These are phyloP conservation scores for Cynara cardunculus DNA, from an alignment of 129 eudicot genomes.

Conservation along the genomic window DNA sequence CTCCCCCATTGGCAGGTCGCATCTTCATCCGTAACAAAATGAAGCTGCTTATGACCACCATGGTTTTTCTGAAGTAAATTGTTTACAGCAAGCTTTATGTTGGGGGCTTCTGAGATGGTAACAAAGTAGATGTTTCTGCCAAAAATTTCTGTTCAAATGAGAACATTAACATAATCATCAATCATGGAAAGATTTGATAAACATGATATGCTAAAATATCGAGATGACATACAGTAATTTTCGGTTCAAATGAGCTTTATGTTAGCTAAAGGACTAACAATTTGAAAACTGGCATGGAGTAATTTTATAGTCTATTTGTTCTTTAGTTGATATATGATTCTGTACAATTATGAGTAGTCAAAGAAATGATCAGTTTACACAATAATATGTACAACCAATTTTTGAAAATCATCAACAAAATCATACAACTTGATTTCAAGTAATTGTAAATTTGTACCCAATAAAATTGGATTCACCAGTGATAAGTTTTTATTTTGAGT, in stretches of 20 bases:
- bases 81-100: conserved; percentile 16
- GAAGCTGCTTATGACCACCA: conserved; percentile 12
- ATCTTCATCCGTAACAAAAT: conserved; percentile 35
- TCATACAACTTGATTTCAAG: too few species aligned
- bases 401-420: too few species aligned
- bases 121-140: conserved; percentile 38
- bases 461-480: neutral
- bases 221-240: too few species aligned
- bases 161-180: neutral
- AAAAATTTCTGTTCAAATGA: conserved; percentile 28
- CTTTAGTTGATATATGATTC: too few species aligned
- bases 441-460: too few species aligned
- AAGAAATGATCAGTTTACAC: neutral
- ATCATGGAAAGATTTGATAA: neutral
- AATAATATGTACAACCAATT: neutral
- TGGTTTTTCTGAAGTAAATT: conserved; percentile 21
- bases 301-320: too few species aligned
- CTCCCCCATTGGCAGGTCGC: conserved; percentile 35
- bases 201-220: neutral
- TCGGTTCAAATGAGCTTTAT: too few species aligned
- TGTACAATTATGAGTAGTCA: neutral
- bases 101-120: conserved; percentile 28
- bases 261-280: too few species aligned
- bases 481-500: neutral
- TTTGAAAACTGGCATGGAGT: too few species aligned